A percentile compares a stretch with the other conserved stretches of the same genome.
Conservation (phyloP, 1,284 basidiomycete genomes). For the Apiotrichum siamense region DNA sequence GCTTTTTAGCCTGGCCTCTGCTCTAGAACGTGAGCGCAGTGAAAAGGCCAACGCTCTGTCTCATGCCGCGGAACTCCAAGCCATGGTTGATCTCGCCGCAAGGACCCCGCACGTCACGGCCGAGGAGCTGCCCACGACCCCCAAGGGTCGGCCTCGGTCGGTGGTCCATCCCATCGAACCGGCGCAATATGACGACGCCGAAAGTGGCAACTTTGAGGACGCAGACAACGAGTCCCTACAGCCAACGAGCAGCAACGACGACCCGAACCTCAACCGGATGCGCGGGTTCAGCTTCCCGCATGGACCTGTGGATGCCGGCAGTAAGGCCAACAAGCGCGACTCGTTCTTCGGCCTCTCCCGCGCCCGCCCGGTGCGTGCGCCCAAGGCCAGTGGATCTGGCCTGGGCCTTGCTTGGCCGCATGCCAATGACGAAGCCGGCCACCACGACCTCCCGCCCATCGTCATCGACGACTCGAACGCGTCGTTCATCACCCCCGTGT, state of each 20-base stretch:
- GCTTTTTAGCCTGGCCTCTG: slow-evolving; percentile 32
- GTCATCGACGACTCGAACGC: slow-evolving; percentile 17
- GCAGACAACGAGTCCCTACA: background rate
- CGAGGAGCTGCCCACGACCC: slow-evolving; percentile 11
- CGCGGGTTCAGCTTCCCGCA: slow-evolving; percentile 38
- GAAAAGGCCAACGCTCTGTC: slow-evolving; percentile 24
- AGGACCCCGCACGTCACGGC: slow-evolving; percentile 13
- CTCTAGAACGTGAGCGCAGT: slow-evolving; percentile 33
- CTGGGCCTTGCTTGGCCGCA: slow-evolving; percentile 3
- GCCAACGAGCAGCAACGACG: slow-evolving; percentile 12
- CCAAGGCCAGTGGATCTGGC: slow-evolving; percentile 1
- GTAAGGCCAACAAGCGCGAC: slow-evolving; percentile 29
- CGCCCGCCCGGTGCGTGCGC: slow-evolving; percentile 14
- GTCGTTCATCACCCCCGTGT: slow-evolving; percentile 10
- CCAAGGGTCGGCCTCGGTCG: slow-evolving; percentile 13
- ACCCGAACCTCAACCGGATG: slow-evolving; percentile 29
- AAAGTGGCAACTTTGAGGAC: slow-evolving; percentile 9
- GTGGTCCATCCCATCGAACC: background rate
- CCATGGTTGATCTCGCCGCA: slow-evolving; percentile 9
- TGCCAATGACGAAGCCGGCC: background rate
- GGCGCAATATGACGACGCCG: background rate
- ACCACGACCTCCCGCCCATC: slow-evolving; percentile 20
- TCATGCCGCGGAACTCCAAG: slow-evolving; percentile 18
- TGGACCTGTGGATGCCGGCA: slow-evolving; percentile 10
- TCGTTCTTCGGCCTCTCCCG: slow-evolving; percentile 42